Base-by-base conservation (phyloP, 176 grass and related monocot species). In the Lolium multiflorum region DNA sequence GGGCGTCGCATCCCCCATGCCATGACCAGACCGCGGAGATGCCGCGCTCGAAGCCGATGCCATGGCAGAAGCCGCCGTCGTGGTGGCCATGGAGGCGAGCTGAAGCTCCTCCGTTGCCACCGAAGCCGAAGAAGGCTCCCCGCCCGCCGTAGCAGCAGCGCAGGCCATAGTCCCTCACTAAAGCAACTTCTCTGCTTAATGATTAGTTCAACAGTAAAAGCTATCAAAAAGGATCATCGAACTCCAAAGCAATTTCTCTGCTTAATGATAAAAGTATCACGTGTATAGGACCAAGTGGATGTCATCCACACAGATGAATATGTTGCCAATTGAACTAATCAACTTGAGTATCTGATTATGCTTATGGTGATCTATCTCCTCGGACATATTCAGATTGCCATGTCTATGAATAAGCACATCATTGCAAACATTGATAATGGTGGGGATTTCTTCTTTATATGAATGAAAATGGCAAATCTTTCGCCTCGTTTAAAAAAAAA, bases 221-320 rank as follows among this genome's bases (percentile, higher is more conserved):
- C 4, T 51, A 54, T 62, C 10, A 17, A 63, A n/a, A 76, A 15
- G 52, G 7, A 85, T 25, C 18, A 85, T 26, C 21, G 9, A 54
- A 16, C 49, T 52, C 39, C 61, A 78, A 69, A 85, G 31, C 41
- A 56, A 31, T 2, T 31, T 31, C 28, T 31, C 28, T 31, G 28
- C 47, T 76, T 6, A 56, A 14, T 7, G 63, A 46, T 20, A 59
- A 48, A 70, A 59, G 50, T 11, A 77, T 60, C 81, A 71, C 41
- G 71, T 70, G 69, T 78, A 8, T 14, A 41, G 77, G 51, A 83
- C 39, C 25, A 15, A 77, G 46, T 49, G 47, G 72, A 83, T 59
- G 47, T 6, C 49, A 77, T 69, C 24, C 71, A 68, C 49, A 6
- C 58, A 68, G 21, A 76, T 14, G 72, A 51, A 56, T 66, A 64